Percentiles rank a stretch among this genome's conserved stretches.
Evolutionary conservation across 768 basidiomycete genomes (phyloP).

Genomic region (Inosperma sp.): DNA sequence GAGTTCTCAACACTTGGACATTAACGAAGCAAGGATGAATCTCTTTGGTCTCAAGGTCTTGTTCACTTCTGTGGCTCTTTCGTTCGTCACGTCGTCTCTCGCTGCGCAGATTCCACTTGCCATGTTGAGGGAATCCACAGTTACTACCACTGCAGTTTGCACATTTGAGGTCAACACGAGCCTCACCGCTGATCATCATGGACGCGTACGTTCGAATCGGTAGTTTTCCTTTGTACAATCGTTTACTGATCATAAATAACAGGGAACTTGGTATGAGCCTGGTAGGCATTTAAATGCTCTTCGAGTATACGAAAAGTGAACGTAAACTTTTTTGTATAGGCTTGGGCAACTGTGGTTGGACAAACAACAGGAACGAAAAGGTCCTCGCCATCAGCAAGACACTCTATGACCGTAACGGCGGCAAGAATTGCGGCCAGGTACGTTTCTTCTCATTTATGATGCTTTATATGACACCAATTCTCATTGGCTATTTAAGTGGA

Average conservation of each 20-base stretch:
- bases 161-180: not conserved
- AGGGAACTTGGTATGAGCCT: conserved; percentile 4
- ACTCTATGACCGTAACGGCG: conserved; percentile 2
- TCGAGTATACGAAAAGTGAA: not conserved
- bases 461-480: not conserved
- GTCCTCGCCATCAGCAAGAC: conserved; percentile 5
- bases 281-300: not conserved
- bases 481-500: not conserved
- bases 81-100: no score
- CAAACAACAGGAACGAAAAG: not conserved
- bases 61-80: no score
- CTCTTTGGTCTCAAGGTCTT: no score
- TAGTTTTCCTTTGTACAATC: not conserved
- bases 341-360: conserved; percentile 5
- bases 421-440: conserved; percentile 1
- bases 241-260: not conserved
- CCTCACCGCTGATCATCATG: not conserved
- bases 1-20: no score
- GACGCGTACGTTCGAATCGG: not conserved
- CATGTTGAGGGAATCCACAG: no score
- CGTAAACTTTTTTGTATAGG: not conserved
- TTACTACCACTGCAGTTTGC: no score
- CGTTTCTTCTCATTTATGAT: not conserved
- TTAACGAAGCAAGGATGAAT: no score
- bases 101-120: no score